Percentiles rank a stretch among this genome's conserved stretches.
phyloP scores from a whole-genome alignment of 306 rosid genomes.

The Oxytropis ochrocephala region DNA sequence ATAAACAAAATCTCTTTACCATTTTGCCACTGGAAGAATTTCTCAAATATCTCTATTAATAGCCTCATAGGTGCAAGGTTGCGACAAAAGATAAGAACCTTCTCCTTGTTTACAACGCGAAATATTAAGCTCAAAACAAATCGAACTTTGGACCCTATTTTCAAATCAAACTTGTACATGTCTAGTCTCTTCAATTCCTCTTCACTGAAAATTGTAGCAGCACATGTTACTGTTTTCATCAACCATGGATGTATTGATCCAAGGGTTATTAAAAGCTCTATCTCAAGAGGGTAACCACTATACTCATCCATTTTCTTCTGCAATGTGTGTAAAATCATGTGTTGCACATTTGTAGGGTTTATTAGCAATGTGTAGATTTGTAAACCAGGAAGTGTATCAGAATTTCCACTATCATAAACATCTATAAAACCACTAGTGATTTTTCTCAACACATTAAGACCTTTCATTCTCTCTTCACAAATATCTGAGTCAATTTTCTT shows the following conservation, averaged over 20 bases:
- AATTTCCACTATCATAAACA: conserved; percentile 65
- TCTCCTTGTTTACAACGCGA: conserved; percentile 62
- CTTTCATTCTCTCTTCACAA: conserved; percentile 54
- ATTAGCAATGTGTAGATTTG: conserved; percentile 84
- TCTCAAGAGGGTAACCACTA: conserved; percentile 62
- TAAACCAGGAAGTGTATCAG: conserved; percentile 69
- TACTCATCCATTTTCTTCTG: conserved; percentile 42
- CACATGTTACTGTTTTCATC: conserved; percentile 58
- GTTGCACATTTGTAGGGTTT: conserved; percentile 67
- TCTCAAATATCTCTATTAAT: conserved; percentile 63
- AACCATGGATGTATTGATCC: conserved; percentile 96
- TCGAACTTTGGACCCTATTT: conserved; percentile 66
- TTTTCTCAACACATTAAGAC: conserved; percentile 64
- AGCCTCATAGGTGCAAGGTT: conserved; percentile 79
- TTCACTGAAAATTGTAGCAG: conserved; percentile 41
- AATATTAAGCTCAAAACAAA: conserved; percentile 77
- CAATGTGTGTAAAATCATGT: conserved; percentile 45
- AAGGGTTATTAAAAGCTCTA: conserved; percentile 85
- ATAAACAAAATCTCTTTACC: conserved; percentile 68
- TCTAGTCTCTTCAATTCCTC: conserved; percentile 52
- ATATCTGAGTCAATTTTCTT: conserved; percentile 62
- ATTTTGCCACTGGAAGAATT: conserved; percentile 53
- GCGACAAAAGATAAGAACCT: conserved; percentile 75
- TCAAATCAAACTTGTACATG: conserved; percentile 49
- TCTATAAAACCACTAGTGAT: conserved; percentile 70